phyloP scores from a whole-genome alignment of 164 flowering plant genomes.

The Taxillus chinensis region DNA sequence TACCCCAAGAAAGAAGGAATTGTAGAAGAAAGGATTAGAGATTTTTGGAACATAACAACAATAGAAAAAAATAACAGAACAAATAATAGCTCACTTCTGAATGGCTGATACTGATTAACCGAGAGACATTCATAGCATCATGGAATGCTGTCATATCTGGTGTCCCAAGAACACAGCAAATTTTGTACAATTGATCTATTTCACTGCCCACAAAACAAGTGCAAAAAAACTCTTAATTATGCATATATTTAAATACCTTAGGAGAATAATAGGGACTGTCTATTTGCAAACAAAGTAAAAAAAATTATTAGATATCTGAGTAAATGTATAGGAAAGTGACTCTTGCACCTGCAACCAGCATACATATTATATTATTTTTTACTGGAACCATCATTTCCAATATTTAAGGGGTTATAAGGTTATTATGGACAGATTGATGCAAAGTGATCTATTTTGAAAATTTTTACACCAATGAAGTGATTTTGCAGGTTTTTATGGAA shows the following conservation, averaged over 20 bases:
- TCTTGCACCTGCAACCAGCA: too few species aligned
- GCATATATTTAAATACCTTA: too few species aligned
- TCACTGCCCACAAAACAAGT: conserved; percentile 39
- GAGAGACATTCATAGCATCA: conserved; percentile 39
- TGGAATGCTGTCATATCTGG: conserved; percentile 59
- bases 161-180: conserved; percentile 61
- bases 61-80: neutral
- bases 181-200: conserved; percentile 72
- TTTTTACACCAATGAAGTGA: too few species aligned
- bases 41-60: neutral
- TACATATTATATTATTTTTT: too few species aligned
- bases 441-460: too few species aligned
- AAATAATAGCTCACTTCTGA: conserved; percentile 31
- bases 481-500: too few species aligned
- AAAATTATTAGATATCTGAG: too few species aligned
- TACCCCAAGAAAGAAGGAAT: conserved; percentile 8
- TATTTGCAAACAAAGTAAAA: too few species aligned
- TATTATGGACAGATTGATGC: too few species aligned
- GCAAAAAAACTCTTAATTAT: neutral
- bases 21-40: neutral
- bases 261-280: neutral
- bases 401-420: too few species aligned
- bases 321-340: too few species aligned
- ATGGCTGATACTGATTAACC: conserved; percentile 26
- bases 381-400: too few species aligned